phyloP scores from a whole-genome alignment of 805 yeast genomes.

The Saturnispora mendoncae region DNA sequence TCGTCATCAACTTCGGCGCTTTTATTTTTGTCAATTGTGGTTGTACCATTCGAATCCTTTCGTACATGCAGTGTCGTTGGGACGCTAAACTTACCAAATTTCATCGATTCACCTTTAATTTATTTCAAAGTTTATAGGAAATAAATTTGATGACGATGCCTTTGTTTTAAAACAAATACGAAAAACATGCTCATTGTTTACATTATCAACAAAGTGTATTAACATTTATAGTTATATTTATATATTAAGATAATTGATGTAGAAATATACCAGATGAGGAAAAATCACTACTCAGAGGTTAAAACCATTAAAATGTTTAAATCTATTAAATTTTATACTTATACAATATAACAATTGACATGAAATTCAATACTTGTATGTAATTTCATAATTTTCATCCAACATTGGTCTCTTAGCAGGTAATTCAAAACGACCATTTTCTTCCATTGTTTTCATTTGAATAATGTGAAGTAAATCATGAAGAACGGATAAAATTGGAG shows the following conservation, averaged over 20 bases:
- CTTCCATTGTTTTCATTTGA: slow-evolving; percentile 28
- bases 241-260: too few species aligned
- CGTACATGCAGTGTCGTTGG: neutral
- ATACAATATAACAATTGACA: too few species aligned
- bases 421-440: slow-evolving; percentile 21
- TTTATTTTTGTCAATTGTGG: neutral
- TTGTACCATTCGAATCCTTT: neutral
- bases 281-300: too few species aligned
- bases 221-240: too few species aligned
- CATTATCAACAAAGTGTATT: too few species aligned
- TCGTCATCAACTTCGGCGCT: slow-evolving; percentile 11
- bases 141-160: neutral
- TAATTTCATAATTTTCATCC: slow-evolving; percentile 17
- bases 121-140: neutral
- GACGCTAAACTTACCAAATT: slow-evolving; percentile 7
- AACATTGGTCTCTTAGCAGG: slow-evolving; percentile 27
- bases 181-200: too few species aligned
- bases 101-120: neutral
- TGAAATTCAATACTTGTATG: slow-evolving; percentile 8
- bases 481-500: slow-evolving; percentile 26
- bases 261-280: too few species aligned
- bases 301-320: too few species aligned
- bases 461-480: slow-evolving; percentile 24
- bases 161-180: too few species aligned
- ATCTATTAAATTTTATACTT: too few species aligned